These are phyloP conservation scores for Silene latifolia DNA, from an alignment of 148 eudicot genomes.

Conservation along the genomic window DNA sequence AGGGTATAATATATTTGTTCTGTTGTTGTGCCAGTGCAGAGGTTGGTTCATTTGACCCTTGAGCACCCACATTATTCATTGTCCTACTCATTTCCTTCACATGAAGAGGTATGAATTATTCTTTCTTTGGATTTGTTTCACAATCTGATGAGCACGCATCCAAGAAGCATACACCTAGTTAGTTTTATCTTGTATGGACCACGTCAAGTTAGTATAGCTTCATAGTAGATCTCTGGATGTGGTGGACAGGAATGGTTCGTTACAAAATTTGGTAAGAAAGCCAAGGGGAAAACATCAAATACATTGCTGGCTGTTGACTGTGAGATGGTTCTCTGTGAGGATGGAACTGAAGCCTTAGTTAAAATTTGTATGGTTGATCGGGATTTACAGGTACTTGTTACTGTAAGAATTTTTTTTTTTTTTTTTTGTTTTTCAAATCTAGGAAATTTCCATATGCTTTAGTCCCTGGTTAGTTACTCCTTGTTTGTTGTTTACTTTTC, in stretches of 20 bases:
- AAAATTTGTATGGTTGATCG: conserved; percentile 79
- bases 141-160: neutral
- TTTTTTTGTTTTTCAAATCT: neutral
- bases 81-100: conserved; percentile 68
- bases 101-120: conserved; percentile 60
- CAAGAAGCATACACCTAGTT: conserved; percentile 1
- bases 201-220: neutral
- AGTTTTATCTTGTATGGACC: neutral
- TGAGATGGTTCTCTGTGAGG: conserved; percentile 99
- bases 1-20: conserved; percentile 22
- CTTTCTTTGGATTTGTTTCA: neutral
- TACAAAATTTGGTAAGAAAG: conserved; percentile 46
- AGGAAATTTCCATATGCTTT: neutral
- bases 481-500: conserved; percentile 20
- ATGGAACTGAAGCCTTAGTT: conserved; percentile 92
- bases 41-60: conserved; percentile 63
- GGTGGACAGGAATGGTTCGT: conserved; percentile 72
- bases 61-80: conserved; percentile 56
- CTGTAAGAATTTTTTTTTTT: neutral
- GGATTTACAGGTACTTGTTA: conserved; percentile 49
- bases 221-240: conserved; percentile 1
- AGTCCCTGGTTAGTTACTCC: conserved; percentile 5
- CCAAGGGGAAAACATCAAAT: conserved; percentile 38
- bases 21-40: conserved; percentile 57
- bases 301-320: conserved; percentile 84